Base-by-base conservation (phyloP, 2,329 filamentous ascomycete genomes). In the Sporothrix brasiliensis region DNA sequence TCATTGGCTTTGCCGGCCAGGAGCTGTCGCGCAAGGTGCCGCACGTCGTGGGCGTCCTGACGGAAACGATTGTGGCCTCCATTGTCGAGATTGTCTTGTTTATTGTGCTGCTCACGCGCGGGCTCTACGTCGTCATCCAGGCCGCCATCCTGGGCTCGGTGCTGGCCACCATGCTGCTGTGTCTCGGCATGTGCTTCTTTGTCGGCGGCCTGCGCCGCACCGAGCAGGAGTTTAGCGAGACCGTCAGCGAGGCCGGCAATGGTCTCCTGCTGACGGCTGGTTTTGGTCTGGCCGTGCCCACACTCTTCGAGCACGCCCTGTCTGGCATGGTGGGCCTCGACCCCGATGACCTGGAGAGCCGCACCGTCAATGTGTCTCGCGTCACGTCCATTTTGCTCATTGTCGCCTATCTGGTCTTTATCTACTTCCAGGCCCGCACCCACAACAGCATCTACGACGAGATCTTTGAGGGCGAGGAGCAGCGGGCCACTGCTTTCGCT, bases 121-220 rank as follows among this genome's bases (percentile, higher is more conserved):
- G 82, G 1, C 79, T 82, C 78, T 89, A 90, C 72, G 83, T 85
- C n/a, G 91, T 95, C 74, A 92, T 96, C 75, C 88, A 92, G 77
- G 92, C 92, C 68, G 92, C 93, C 34, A 94, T 96, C 69, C 81
- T 96, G 0, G 92, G 93, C 49, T 94, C 92, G 0, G 91, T 96
- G 58, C 79, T 97, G 47, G 92, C 93, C 14, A 96, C 93, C 44
- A 86, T 95, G 80, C 81, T 96, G 58, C 83, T 96, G 0, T 96
- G 92, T 75, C 80, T 96, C 34, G 93, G 93, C 0, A 77, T 90
- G 68, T 95, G 92, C 78, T 96, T 97, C 82, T 88, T 94, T 72
- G 86, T 89, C 27, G 92, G 92, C 53, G 92, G 93, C 10, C 74
- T 94, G 49, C 83, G 84, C 69, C 87, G 89, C 44, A 84, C 91